These are phyloP conservation scores for Wallacemonas sp. DNA, from an alignment of 208 protist species.

Conservation along the genomic window DNA sequence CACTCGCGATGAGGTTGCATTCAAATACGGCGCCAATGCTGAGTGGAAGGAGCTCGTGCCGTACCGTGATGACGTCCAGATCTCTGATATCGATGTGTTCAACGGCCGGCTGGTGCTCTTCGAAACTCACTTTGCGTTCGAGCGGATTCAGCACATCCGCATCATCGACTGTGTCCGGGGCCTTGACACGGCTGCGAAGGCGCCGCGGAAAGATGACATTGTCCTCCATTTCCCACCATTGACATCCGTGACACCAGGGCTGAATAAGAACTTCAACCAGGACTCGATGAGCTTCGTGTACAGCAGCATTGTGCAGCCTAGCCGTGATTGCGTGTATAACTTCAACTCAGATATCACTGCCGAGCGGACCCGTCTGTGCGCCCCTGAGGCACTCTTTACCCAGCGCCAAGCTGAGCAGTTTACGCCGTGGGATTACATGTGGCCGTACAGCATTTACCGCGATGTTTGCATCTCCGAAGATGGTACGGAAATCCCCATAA, in stretches of 20 bases:
- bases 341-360: conserved; percentile 83
- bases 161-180: conserved; percentile 81
- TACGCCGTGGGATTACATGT: conserved; percentile 93
- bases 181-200: conserved; percentile 54
- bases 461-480: conserved; percentile 84
- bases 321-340: conserved; percentile 81
- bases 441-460: conserved; percentile 91
- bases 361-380: conserved; percentile 54
- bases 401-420: conserved; percentile 91
- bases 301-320: conserved; percentile 83
- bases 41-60: conserved; percentile 88
- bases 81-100: conserved; percentile 89
- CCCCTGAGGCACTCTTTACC: conserved; percentile 83
- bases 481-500: conserved; percentile 88
- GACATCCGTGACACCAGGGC: conserved; percentile 66
- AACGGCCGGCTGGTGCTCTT: conserved; percentile 71
- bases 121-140: conserved; percentile 84
- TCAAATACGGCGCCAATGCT: conserved; percentile 50
- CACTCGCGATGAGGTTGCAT: conserved; percentile 77
- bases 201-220: conserved; percentile 60
- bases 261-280: conserved; percentile 92
- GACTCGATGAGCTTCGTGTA: conserved; percentile 89
- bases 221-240: conserved; percentile 89
- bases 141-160: conserved; percentile 82
- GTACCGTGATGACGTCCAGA: conserved; percentile 80